Evolutionary conservation across 495 filamentous ascomycete species (phyloP).

Genomic region (Chaetomium fimeti): DNA sequence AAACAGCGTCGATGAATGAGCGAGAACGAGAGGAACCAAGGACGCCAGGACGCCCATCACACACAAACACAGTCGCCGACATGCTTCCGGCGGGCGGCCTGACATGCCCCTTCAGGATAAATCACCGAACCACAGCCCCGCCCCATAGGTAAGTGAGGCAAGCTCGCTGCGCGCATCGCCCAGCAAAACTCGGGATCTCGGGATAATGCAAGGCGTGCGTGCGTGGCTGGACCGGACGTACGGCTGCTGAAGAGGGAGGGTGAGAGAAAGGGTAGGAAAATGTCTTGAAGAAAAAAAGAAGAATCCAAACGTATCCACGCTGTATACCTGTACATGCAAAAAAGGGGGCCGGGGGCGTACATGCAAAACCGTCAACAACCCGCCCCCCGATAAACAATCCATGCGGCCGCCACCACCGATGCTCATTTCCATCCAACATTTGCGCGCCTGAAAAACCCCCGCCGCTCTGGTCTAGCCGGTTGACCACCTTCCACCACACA

Average conservation of each 20-base stretch:
- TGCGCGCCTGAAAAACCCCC: too few species aligned
- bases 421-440: too few species aligned
- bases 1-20: too few species aligned
- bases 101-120: too few species aligned
- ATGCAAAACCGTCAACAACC: not conserved
- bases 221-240: not conserved
- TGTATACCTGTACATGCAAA: constrained; percentile 10
- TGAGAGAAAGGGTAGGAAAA: not conserved
- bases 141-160: too few species aligned
- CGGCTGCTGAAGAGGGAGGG: not conserved
- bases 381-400: not conserved
- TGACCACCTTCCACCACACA: too few species aligned
- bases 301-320: not conserved
- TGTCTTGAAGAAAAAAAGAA: not conserved
- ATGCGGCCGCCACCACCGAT: not conserved
- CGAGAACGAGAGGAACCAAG: too few species aligned
- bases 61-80: too few species aligned
- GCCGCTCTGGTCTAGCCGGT: too few species aligned
- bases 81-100: too few species aligned
- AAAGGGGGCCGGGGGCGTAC: not conserved
- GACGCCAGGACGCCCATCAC: too few species aligned
- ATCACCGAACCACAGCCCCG: too few species aligned
- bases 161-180: not conserved
- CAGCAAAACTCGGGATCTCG: not conserved
- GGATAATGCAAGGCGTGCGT: not conserved